phyloP scores from a whole-genome alignment of 2,329 filamentous ascomycete genomes.

The Pestalotiopsis sp. region DNA sequence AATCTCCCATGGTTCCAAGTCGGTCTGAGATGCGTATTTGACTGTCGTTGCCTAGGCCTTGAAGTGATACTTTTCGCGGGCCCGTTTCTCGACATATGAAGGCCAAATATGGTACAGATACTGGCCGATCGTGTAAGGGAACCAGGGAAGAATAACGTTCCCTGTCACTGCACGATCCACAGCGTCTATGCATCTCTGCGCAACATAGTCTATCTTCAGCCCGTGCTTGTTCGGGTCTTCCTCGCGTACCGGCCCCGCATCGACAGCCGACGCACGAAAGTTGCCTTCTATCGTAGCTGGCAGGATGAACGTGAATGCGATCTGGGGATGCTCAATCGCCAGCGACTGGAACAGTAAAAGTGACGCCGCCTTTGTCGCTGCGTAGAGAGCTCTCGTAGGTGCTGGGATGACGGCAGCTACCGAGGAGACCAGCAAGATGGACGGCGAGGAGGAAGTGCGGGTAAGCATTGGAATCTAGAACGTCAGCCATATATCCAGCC shows the following conservation, averaged over 20 bases:
- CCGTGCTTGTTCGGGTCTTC: conserved; percentile 29
- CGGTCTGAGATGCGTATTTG: background rate
- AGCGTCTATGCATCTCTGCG: conserved; percentile 27
- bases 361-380: conserved; percentile 33
- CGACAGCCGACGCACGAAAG: conserved; percentile 35
- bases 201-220: conserved; percentile 31
- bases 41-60: background rate
- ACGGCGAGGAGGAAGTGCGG: conserved; percentile 29
- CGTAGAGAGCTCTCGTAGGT: conserved; percentile 35
- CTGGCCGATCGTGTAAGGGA: conserved; percentile 30
- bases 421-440: conserved; percentile 29
- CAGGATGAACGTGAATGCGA: conserved; percentile 31
- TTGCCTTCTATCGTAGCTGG: conserved; percentile 35
- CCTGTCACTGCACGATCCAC: conserved; percentile 27
- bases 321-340: conserved; percentile 32
- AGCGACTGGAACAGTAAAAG: conserved; percentile 34
- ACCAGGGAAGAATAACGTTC: conserved; percentile 31
- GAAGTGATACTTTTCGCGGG: conserved; percentile 34
- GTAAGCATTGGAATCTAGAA: conserved; percentile 29
- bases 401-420: conserved; percentile 32
- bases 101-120: conserved; percentile 33
- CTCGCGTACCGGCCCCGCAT: conserved; percentile 24
- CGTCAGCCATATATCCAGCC: too few species aligned
- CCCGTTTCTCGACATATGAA: conserved; percentile 27
- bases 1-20: too few species aligned